phyloP scores from a whole-genome alignment of 1,284 basidiomycete species.

The Mycena citricolor region DNA sequence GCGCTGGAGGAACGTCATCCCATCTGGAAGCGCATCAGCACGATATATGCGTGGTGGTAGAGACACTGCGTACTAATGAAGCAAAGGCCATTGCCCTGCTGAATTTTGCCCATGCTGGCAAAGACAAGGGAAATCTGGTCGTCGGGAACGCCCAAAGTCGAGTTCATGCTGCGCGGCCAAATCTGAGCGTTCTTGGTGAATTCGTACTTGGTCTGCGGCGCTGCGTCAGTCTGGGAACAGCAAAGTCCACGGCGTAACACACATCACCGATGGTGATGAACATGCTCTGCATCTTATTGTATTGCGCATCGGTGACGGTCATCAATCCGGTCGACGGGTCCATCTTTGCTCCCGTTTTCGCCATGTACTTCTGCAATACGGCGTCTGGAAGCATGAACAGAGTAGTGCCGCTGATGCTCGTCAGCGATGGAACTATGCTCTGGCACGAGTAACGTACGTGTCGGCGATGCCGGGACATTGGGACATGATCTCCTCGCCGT shows the following conservation, averaged over 20 bases:
- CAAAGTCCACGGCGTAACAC: slow-evolving; percentile 2
- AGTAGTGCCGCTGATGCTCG: slow-evolving; percentile 56
- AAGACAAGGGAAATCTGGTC: slow-evolving; percentile 47
- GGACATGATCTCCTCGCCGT: slow-evolving; percentile 36
- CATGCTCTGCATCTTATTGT: slow-evolving; percentile 50
- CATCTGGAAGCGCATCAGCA: slow-evolving; percentile 27
- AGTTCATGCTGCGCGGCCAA: slow-evolving; percentile 51
- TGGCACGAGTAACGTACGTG: slow-evolving; percentile 11
- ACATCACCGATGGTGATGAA: slow-evolving; percentile 53
- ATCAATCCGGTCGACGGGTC: slow-evolving; percentile 57
- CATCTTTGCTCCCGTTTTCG: slow-evolving; percentile 42
- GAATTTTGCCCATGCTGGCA: slow-evolving; percentile 32
- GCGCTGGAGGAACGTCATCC: slow-evolving; percentile 31
- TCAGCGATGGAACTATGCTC: too few species aligned
- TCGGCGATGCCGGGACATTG: slow-evolving; percentile 52
- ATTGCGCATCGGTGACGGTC: slow-evolving; percentile 51
- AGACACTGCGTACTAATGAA: slow-evolving; percentile 35
- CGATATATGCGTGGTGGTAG: neutral
- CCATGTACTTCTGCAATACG: slow-evolving; percentile 47
- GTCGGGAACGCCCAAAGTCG: slow-evolving; percentile 38
- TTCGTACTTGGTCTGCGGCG: slow-evolving; percentile 32
- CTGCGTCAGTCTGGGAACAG: neutral
- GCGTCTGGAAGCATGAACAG: slow-evolving; percentile 33
- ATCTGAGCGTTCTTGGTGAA: slow-evolving; percentile 53
- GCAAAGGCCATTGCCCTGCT: slow-evolving; percentile 35